phyloP scores from a whole-genome alignment of 306 rosid species.

The Carpinus viminea region DNA sequence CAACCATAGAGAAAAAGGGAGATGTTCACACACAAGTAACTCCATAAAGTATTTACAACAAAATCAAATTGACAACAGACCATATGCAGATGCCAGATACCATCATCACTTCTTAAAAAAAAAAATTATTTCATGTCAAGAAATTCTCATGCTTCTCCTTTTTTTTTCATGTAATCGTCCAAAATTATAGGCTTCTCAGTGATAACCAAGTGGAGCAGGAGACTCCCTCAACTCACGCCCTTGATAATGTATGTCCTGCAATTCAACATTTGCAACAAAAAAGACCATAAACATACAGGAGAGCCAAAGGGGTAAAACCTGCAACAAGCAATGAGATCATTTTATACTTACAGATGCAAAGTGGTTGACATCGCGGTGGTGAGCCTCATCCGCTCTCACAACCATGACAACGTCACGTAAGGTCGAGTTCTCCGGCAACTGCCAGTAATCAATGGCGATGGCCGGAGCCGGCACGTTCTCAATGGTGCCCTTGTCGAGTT shows the following conservation, averaged over 20 bases:
- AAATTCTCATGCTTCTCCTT: neutral
- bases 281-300: constrained; percentile 1
- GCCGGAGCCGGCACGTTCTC: constrained; percentile 76
- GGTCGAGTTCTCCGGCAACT: constrained; percentile 54
- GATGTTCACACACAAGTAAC: neutral
- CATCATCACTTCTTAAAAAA: neutral
- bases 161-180: neutral
- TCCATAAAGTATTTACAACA: neutral
- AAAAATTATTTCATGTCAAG: neutral
- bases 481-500: constrained; percentile 65
- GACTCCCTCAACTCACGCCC: constrained; percentile 61
- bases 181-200: constrained; percentile 29
- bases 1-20: neutral
- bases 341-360: constrained; percentile 62
- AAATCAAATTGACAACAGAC: neutral
- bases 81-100: neutral
- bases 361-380: constrained; percentile 82
- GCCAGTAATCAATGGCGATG: constrained; percentile 79
- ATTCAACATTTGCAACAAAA: constrained; percentile 8
- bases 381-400: constrained; percentile 79
- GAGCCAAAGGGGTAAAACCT: too few relatives aligned
- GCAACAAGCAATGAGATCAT: neutral
- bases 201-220: constrained; percentile 74
- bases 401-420: constrained; percentile 67
- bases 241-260: constrained; percentile 76